These are phyloP conservation scores for Gamsiella multidivaricata DNA, from an alignment of 192 early-diverging fungal genomes.

Conservation along the genomic window DNA sequence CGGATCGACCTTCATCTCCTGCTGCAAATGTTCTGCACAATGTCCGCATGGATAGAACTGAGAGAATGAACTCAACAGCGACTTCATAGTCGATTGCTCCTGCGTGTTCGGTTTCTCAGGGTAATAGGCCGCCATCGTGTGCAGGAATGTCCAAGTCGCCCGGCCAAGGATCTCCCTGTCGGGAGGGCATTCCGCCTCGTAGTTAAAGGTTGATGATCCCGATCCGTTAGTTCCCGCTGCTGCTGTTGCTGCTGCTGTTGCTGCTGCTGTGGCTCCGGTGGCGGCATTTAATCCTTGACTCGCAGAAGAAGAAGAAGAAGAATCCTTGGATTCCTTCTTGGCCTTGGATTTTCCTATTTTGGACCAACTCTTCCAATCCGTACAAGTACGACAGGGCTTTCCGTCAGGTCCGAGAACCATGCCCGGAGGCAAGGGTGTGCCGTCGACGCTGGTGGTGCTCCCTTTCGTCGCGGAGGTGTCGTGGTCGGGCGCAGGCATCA, in stretches of 20 bases:
- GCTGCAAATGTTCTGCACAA: slow-evolving; percentile 87
- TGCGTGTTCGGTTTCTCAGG: slow-evolving; percentile 76
- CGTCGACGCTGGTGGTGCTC: background rate
- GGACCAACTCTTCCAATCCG: slow-evolving; percentile 79
- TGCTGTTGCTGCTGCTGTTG: slow-evolving; percentile 2
- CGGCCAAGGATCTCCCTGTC: slow-evolving; percentile 86
- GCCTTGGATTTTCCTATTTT: slow-evolving; percentile 57
- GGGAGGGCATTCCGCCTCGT: slow-evolving; percentile 76
- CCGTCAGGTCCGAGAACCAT: slow-evolving; percentile 60
- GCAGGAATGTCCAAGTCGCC: slow-evolving; percentile 97
- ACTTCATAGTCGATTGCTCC: slow-evolving; percentile 82
- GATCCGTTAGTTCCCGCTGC: slow-evolving; percentile 4
- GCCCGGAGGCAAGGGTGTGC: slow-evolving; percentile 43
- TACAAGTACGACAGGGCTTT: slow-evolving; percentile 85
- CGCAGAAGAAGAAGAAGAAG: slow-evolving; percentile 24
- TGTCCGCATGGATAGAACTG: slow-evolving; percentile 93
- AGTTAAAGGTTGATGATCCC: slow-evolving; percentile 34
- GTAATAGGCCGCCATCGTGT: slow-evolving; percentile 98
- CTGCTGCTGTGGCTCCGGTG: background rate
- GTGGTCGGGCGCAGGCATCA: slow-evolving; percentile 31
- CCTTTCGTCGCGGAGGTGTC: background rate
- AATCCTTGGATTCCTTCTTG: slow-evolving; percentile 20
- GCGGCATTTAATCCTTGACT: slow-evolving; percentile 9
- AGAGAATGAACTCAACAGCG: slow-evolving; percentile 79
- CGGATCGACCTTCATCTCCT: slow-evolving; percentile 80